These are phyloP conservation scores for Trichosanthes truncata DNA, from an alignment of 306 rosid species.

Conservation along the genomic window DNA sequence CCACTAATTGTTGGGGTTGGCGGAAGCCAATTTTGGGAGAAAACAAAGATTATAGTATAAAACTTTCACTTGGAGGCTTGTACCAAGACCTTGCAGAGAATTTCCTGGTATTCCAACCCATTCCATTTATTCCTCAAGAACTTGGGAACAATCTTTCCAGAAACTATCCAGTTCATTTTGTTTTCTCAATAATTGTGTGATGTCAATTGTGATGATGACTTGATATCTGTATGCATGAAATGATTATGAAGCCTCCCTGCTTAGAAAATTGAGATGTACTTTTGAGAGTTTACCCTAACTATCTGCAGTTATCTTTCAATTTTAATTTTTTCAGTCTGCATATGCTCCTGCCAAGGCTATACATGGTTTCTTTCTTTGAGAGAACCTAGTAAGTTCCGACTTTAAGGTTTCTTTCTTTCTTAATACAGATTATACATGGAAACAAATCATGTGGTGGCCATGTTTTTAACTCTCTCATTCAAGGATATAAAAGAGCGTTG, in stretches of 20 bases:
- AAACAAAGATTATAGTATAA: not conserved
- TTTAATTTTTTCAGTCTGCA: not conserved
- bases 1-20: not conserved
- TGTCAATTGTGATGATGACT: not conserved
- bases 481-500: constrained; percentile 83
- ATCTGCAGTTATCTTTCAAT: not conserved
- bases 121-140: not conserved
- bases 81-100: not conserved
- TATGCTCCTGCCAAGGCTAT: not conserved
- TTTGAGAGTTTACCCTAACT: not conserved
- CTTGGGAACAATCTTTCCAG: not conserved
- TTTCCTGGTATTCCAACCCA: not conserved
- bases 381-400: not conserved
- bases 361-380: too few species aligned
- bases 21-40: not conserved
- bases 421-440: constrained; percentile 83
- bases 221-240: not conserved
- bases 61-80: not conserved
- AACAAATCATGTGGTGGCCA: constrained; percentile 72
- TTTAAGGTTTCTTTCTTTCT: not conserved
- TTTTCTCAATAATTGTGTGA: not conserved
- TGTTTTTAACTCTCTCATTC: constrained; percentile 57
- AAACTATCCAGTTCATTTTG: not conserved
- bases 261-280: not conserved
- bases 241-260: not conserved